Evolutionary conservation across 108 stramenopile species (phyloP).

Genomic region (Pseudonitzschia multiseries): DNA sequence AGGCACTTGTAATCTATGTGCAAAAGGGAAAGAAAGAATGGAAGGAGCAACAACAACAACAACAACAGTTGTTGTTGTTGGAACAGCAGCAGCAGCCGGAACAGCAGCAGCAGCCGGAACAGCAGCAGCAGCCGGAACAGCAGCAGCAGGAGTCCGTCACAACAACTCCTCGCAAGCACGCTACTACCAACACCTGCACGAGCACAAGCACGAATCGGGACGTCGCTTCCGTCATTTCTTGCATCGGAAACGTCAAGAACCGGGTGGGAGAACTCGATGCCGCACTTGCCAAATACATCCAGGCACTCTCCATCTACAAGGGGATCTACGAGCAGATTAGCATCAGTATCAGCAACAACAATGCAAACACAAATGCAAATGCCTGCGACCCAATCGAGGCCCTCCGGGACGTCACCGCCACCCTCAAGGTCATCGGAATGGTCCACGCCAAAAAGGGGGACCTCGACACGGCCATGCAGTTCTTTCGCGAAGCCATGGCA

Average conservation of each 20-base stretch:
- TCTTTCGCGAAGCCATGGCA: conserved; percentile 72
- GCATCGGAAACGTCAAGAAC: conserved; percentile 84
- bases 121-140: too few relatives aligned
- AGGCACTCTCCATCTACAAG: conserved; percentile 72
- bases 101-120: too few relatives aligned
- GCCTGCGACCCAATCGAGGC: conserved; percentile 21
- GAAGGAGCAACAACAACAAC: not conserved
- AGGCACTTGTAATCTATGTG: conserved; percentile 62
- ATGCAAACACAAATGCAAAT: not conserved
- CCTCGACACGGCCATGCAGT: conserved; percentile 62
- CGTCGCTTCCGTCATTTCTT: conserved; percentile 78
- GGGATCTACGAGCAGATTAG: conserved; percentile 25
- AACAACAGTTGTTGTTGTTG: too few relatives aligned
- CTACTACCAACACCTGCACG: too few relatives aligned
- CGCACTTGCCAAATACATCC: conserved; percentile 64
- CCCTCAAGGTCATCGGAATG: conserved; percentile 82
- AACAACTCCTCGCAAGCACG: too few relatives aligned
- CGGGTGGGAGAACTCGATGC: conserved; percentile 72
- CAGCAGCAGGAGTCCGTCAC: too few relatives aligned
- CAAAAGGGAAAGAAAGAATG: conserved; percentile 29
- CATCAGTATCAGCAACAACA: conserved; percentile 17
- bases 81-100: too few relatives aligned
- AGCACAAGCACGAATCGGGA: conserved; percentile 56
- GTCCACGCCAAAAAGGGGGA: conserved; percentile 71
- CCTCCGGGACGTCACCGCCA: conserved; percentile 67